phyloP scores from a whole-genome alignment of 2,329 filamentous ascomycete genomes.

The Cladophialophora carrionii region DNA sequence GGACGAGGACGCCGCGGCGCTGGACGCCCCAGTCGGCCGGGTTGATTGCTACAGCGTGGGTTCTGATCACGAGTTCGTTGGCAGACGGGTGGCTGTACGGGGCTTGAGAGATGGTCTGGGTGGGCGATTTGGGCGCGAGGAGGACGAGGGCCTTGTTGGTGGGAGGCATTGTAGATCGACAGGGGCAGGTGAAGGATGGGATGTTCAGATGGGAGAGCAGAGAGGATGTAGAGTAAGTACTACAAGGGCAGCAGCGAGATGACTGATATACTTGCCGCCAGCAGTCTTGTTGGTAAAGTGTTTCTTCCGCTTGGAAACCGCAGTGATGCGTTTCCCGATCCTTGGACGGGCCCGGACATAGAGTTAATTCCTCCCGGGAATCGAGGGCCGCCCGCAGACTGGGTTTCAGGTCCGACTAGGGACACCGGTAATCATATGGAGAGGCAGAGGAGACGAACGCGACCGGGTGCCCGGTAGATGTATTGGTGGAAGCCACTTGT shows the following conservation, averaged over 20 bases:
- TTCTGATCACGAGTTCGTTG: constrained; percentile 39
- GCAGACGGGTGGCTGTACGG: constrained; percentile 28
- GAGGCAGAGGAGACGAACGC: background rate
- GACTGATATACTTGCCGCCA: too few species aligned
- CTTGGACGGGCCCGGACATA: background rate
- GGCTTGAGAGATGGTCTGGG: constrained; percentile 34
- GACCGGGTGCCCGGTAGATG: too few species aligned
- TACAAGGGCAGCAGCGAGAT: too few species aligned
- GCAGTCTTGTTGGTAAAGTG: background rate
- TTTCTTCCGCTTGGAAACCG: background rate
- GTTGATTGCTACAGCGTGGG: constrained; percentile 40
- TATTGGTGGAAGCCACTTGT: too few species aligned
- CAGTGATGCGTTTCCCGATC: too few species aligned
- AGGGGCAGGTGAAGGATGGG: background rate
- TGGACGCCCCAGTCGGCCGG: constrained; percentile 45
- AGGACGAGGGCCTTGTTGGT: constrained; percentile 37
- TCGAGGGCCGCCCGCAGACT: background rate
- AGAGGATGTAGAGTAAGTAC: background rate
- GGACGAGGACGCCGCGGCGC: constrained; percentile 31
- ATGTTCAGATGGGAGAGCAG: too few species aligned
- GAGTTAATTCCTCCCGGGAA: background rate
- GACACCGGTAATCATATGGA: background rate
- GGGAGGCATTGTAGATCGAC: constrained; percentile 12
- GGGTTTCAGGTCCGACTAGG: background rate
- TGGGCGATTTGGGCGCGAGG: constrained; percentile 21